A percentile compares a stretch with the other conserved stretches of the same genome.
phyloP scores from a whole-genome alignment of 78 protist genomes.

The Chrysochromulina parva region DNA sequence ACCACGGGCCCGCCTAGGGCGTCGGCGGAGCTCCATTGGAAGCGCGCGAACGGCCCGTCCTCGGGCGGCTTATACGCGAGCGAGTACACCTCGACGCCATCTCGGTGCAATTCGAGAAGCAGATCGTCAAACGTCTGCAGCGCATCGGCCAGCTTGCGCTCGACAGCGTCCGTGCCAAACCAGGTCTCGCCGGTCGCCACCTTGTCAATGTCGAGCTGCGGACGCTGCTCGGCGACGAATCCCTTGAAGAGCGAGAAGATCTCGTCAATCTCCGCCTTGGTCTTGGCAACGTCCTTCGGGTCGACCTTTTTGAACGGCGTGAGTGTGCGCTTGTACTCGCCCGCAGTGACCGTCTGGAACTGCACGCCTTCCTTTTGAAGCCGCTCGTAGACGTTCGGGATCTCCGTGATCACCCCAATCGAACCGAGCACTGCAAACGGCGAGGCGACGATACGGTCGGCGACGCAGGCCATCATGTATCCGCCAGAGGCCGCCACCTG shows the following conservation, averaged over 20 bases:
- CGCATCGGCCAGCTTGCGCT: constrained; percentile 21
- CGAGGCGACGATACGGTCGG: constrained; percentile 35
- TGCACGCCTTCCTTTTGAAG: constrained; percentile 35
- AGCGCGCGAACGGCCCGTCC: too few relatives aligned
- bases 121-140: constrained; percentile 16
- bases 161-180: constrained; percentile 45
- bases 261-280: constrained; percentile 42
- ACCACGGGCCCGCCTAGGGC: too few relatives aligned
- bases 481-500: constrained; percentile 60
- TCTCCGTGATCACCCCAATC: constrained; percentile 38
- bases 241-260: not conserved
- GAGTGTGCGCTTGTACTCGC: constrained; percentile 54
- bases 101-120: not conserved
- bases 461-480: constrained; percentile 56
- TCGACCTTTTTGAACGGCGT: constrained; percentile 29
- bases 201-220: constrained; percentile 28
- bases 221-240: constrained; percentile 2
- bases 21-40: too few relatives aligned
- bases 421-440: constrained; percentile 55
- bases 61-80: not conserved
- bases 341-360: constrained; percentile 21
- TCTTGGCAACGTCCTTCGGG: not conserved
- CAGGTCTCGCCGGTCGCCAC: constrained; percentile 58
- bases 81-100: not conserved
- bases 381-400: constrained; percentile 49